Evolutionary conservation across 768 basidiomycete species (phyloP).

Genomic region (Boletellus emodensis): DNA sequence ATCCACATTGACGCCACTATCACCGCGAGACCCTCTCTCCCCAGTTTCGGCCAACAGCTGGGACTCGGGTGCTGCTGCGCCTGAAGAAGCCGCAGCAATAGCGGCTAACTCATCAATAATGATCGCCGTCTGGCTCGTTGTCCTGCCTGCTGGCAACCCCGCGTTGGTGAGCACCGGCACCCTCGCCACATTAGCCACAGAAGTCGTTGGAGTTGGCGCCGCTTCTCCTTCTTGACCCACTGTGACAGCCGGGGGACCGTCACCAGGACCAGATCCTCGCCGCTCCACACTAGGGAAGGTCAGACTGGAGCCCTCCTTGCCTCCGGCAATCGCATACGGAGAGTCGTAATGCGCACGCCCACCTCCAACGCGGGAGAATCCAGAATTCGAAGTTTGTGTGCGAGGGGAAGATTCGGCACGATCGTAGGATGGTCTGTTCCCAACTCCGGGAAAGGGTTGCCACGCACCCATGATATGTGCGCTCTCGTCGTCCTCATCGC

Average conservation of each 20-base stretch:
- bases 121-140: slow-evolving; percentile 79
- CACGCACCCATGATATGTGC: slow-evolving; percentile 95
- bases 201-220: slow-evolving; percentile 47
- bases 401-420: slow-evolving; percentile 25
- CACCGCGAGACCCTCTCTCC: slow-evolving; percentile 16
- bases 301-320: slow-evolving; percentile 50
- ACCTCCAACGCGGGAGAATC: slow-evolving; percentile 85
- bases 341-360: slow-evolving; percentile 82
- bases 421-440: slow-evolving; percentile 21
- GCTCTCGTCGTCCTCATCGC: slow-evolving; percentile 62
- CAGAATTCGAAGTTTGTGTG: slow-evolving; percentile 41
- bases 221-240: slow-evolving; percentile 37
- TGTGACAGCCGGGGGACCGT: slow-evolving; percentile 20
- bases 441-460: slow-evolving; percentile 62
- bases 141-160: slow-evolving; percentile 58
- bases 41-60: slow-evolving; percentile 19
- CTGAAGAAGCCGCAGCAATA: slow-evolving; percentile 17
- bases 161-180: slow-evolving; percentile 32
- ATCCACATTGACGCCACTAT: slow-evolving; percentile 34
- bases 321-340: slow-evolving; percentile 71
- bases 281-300: slow-evolving; percentile 66
- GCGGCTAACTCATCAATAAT: slow-evolving; percentile 57
- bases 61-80: slow-evolving; percentile 13
- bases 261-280: slow-evolving; percentile 23
- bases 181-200: slow-evolving; percentile 43